Conservation (phyloP, 2,329 filamentous ascomycete genomes). For the Emmonsiellopsis sp. region DNA sequence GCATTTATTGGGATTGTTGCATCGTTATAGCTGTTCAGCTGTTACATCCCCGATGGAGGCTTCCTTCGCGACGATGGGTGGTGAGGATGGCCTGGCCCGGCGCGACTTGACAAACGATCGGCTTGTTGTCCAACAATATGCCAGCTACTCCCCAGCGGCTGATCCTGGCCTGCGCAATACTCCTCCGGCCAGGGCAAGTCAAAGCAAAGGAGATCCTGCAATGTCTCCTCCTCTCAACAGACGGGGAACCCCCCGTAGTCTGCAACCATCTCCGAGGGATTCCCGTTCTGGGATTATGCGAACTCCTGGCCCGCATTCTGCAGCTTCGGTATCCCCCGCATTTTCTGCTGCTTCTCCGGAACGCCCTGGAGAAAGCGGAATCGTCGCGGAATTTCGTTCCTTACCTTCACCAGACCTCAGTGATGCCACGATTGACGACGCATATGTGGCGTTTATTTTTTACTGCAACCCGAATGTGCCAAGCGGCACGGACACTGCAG, state of each 20-base stretch:
- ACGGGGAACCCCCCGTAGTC: conserved; percentile 13
- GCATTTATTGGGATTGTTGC: too few species aligned
- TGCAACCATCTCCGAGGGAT: conserved; percentile 30
- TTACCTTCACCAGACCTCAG: conserved; percentile 62
- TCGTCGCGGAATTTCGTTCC: conserved; percentile 32
- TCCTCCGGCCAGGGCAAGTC: conserved; percentile 27
- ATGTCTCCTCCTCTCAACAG: neutral
- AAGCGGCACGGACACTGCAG: conserved; percentile 56
- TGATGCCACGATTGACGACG: conserved; percentile 64
- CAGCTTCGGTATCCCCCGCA: conserved; percentile 33
- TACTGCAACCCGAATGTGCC: conserved; percentile 82
- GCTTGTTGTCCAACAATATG: conserved; percentile 20
- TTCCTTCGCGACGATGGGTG: conserved; percentile 21
- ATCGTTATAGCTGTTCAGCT: too few species aligned
- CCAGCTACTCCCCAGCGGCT: conserved; percentile 25
- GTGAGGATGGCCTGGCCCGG: conserved; percentile 15
- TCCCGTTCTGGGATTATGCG: conserved; percentile 20
- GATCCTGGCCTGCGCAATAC: conserved; percentile 27
- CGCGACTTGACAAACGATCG: neutral
- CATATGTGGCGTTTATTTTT: conserved; percentile 76
- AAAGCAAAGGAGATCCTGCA: conserved; percentile 11
- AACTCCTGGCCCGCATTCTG: conserved; percentile 21
- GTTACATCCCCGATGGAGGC: conserved; percentile 18
- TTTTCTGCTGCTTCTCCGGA: conserved; percentile 18
- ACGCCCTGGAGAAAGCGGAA: conserved; percentile 17